Percentiles rank a stretch among this genome's conserved stretches.
Evolutionary conservation across 139 green algal species (phyloP).

Genomic region (Choricystis sp.): DNA sequence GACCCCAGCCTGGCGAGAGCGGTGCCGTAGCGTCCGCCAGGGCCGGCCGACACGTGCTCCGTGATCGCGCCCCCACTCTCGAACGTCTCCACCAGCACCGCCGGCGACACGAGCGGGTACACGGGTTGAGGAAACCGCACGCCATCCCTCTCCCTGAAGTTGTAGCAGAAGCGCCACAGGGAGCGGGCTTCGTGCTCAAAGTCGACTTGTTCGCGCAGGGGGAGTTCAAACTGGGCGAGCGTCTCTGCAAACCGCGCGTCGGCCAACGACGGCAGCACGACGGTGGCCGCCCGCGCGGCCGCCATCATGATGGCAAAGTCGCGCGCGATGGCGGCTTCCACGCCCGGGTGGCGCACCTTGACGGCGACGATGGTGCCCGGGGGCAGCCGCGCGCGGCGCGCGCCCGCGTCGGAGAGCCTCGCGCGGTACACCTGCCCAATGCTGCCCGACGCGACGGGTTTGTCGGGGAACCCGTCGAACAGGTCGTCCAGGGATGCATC

Average conservation of each 20-base stretch:
- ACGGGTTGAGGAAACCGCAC: conserved; percentile 82
- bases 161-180: conserved; percentile 85
- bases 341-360: conserved; percentile 84
- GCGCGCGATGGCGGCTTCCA: conserved; percentile 61
- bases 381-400: conserved; percentile 23
- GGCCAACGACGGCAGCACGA: conserved; percentile 28
- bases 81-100: conserved; percentile 89
- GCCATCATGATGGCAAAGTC: conserved; percentile 91
- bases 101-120: conserved; percentile 68
- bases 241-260: conserved; percentile 73
- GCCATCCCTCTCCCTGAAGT: conserved; percentile 59
- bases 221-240: conserved; percentile 87
- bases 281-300: conserved; percentile 34
- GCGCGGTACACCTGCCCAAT: conserved; percentile 84
- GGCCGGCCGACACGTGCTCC: conserved; percentile 23
- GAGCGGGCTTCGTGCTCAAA: conserved; percentile 71
- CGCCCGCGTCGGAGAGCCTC: conserved; percentile 37
- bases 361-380: conserved; percentile 62
- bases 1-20: conserved; percentile 52
- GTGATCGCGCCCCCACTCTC: conserved; percentile 71
- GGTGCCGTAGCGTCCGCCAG: conserved; percentile 32
- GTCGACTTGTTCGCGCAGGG: conserved; percentile 91
- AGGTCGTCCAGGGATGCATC: conserved; percentile 49
- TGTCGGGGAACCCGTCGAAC: conserved; percentile 69
- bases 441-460: conserved; percentile 72